Percentiles rank a stretch among this genome's conserved stretches.
These are phyloP conservation scores for Candida adriatica DNA, from an alignment of 805 yeast species.

Conservation along the genomic window DNA sequence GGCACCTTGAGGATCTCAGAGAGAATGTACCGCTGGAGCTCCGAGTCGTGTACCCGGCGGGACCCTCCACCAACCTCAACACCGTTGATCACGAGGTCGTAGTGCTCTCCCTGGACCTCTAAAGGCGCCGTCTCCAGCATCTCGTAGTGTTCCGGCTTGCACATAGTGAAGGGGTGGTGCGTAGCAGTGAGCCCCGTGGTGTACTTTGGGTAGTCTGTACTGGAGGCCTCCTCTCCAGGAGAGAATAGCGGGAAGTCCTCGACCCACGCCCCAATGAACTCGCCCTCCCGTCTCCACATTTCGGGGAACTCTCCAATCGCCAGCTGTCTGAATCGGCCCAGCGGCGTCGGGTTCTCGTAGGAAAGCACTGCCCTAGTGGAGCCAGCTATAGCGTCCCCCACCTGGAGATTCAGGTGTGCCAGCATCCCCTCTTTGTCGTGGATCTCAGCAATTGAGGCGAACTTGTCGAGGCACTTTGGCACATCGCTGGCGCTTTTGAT, in stretches of 20 bases:
- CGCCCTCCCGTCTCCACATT: conserved; percentile 28
- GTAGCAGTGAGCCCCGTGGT: conserved; percentile 55
- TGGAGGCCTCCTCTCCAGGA: conserved; percentile 46
- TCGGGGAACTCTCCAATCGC: conserved; percentile 50
- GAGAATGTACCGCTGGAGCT: conserved; percentile 68
- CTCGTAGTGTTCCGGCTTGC: conserved; percentile 59
- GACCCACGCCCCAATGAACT: conserved; percentile 72
- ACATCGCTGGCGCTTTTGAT: conserved; percentile 37
- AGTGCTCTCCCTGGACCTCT: conserved; percentile 79
- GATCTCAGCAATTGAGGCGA: conserved; percentile 26
- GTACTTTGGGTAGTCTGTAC: conserved; percentile 53
- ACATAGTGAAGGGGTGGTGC: conserved; percentile 98
- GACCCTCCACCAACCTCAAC: conserved; percentile 98
- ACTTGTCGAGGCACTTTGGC: conserved; percentile 36
- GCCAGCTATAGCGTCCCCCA: conserved; percentile 73
- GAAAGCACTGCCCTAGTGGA: conserved; percentile 64
- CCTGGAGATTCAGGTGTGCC: conserved; percentile 33
- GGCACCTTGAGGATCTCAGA: conserved; percentile 52
- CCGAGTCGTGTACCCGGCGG: conserved; percentile 84
- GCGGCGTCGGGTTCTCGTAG: conserved; percentile 93
- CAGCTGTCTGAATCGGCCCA: conserved; percentile 79
- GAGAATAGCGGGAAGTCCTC: conserved; percentile 89
- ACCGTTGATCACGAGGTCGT: conserved; percentile 90
- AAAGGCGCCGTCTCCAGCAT: conserved; percentile 49
- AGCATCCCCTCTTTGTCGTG: conserved; percentile 27